Percentiles rank a stretch among this genome's conserved stretches.
Conservation (phyloP, 2,329 filamentous ascomycete species). For the Aspergillus texensis region DNA sequence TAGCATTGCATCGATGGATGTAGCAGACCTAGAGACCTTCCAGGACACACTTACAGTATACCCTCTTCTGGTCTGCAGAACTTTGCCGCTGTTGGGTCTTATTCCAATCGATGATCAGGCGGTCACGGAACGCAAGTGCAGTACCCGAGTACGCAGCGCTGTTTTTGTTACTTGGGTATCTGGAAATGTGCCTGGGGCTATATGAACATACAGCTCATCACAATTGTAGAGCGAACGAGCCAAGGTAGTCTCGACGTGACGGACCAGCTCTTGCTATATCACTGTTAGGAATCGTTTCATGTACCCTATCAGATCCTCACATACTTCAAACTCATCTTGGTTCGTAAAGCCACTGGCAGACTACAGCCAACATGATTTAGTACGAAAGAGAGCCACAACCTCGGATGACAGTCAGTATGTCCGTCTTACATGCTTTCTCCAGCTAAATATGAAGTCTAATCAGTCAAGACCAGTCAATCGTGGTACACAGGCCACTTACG, state of each 20-base stretch:
- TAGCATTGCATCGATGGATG: not conserved
- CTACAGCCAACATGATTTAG: slow-evolving; percentile 38
- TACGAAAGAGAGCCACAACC: not conserved
- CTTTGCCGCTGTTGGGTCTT: slow-evolving; percentile 97
- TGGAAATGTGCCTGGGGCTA: not conserved
- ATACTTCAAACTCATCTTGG: slow-evolving; percentile 75
- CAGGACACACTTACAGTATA: slow-evolving; percentile 70
- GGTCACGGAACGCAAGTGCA: slow-evolving; percentile 88
- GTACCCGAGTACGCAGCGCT: slow-evolving; percentile 88
- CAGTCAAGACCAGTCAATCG: slow-evolving; percentile 18
- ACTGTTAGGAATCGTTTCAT: slow-evolving; percentile 10
- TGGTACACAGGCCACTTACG: slow-evolving; percentile 58
- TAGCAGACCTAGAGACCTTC: not conserved
- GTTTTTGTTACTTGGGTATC: slow-evolving; percentile 12
- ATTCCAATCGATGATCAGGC: slow-evolving; percentile 95
- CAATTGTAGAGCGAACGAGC: slow-evolving; percentile 98
- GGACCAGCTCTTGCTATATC: slow-evolving; percentile 76
- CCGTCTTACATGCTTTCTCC: slow-evolving; percentile 60
- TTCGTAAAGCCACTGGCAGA: slow-evolving; percentile 70
- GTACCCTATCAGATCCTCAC: slow-evolving; percentile 6
- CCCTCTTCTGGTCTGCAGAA: slow-evolving; percentile 82
- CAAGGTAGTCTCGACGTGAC: slow-evolving; percentile 93
- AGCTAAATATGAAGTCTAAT: slow-evolving; percentile 43
- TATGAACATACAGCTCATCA: slow-evolving; percentile 67
- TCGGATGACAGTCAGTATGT: not conserved